These are phyloP conservation scores for Penicilliopsis zonata DNA, from an alignment of 495 filamentous ascomycete species.

Conservation along the genomic window DNA sequence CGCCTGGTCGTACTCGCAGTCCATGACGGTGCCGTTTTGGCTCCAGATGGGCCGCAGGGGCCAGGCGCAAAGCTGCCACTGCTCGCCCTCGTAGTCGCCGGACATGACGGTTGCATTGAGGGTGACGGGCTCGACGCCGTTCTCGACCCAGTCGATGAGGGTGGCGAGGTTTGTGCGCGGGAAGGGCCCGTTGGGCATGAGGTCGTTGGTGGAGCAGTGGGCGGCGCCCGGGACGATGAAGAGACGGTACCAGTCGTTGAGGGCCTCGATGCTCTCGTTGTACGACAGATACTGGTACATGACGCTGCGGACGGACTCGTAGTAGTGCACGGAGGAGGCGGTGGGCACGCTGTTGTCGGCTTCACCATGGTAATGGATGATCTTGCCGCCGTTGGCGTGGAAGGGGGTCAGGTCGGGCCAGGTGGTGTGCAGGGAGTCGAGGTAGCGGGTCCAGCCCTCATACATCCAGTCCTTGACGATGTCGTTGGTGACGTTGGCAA, in stretches of 20 bases:
- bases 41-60: conserved; percentile 33
- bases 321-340: no score
- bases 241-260: conserved; percentile 40
- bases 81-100: conserved; percentile 19
- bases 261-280: conserved; percentile 19
- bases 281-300: conserved; percentile 34
- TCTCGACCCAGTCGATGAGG: conserved; percentile 38
- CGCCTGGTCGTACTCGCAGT: conserved; percentile 25
- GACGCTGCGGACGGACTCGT: conserved; percentile 33
- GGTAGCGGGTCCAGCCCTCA: no score
- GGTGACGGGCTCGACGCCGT: conserved; percentile 23
- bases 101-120: conserved; percentile 22
- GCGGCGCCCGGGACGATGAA: conserved; percentile 40
- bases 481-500: no score
- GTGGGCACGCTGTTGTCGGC: no score
- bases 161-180: conserved; percentile 28
- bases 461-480: no score
- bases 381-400: no score
- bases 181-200: conserved; percentile 31
- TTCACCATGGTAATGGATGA: no score
- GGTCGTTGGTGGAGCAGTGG: conserved; percentile 29
- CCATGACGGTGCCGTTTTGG: conserved; percentile 12
- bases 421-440: no score
- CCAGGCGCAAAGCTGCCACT: conserved; percentile 31
- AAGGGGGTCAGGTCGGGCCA: no score